These are phyloP conservation scores for Emydomyces testavorans DNA, from an alignment of 2,329 filamentous ascomycete species.

Conservation along the genomic window DNA sequence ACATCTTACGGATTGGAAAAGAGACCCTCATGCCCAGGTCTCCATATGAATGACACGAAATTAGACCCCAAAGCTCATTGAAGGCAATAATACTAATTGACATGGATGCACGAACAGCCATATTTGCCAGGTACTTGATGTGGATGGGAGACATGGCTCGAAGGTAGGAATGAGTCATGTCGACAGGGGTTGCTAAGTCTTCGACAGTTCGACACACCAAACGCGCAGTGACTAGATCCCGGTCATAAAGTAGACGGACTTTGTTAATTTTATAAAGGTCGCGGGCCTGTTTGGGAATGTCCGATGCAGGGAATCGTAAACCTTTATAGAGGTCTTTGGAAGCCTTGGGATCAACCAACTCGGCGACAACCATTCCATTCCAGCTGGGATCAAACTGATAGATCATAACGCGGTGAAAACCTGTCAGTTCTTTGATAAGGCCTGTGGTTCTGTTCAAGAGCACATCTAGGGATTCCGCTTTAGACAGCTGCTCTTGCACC, in stretches of 20 bases:
- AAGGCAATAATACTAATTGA: constrained; percentile 6
- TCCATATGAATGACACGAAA: constrained; percentile 4
- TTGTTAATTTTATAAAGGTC: constrained; percentile 8
- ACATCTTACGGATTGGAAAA: constrained; percentile 8
- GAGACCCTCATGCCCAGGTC: constrained; percentile 5
- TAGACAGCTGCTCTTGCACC: constrained; percentile 3
- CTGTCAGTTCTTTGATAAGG: constrained; percentile 4
- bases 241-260: constrained; percentile 8
- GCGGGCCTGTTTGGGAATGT: constrained; percentile 7
- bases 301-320: constrained; percentile 2
- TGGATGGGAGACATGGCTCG: constrained; percentile 9
- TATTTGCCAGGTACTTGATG: constrained; percentile 7
- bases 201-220: constrained; percentile 3
- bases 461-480: not conserved
- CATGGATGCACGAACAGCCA: constrained; percentile 6
- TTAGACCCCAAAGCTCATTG: constrained; percentile 6
- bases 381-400: constrained; percentile 7
- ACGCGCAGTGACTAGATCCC: constrained; percentile 7
- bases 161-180: constrained; percentile 7
- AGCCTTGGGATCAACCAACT: constrained; percentile 2
- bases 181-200: not conserved
- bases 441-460: constrained; percentile 3
- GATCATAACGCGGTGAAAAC: constrained; percentile 9
- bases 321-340: constrained; percentile 6
- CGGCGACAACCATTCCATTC: constrained; percentile 6